Evolutionary conservation across 257 asterid species (phyloP), one percentile per base, ranked within the genome.

Genomic region (Lycium ferocissimum): DNA sequence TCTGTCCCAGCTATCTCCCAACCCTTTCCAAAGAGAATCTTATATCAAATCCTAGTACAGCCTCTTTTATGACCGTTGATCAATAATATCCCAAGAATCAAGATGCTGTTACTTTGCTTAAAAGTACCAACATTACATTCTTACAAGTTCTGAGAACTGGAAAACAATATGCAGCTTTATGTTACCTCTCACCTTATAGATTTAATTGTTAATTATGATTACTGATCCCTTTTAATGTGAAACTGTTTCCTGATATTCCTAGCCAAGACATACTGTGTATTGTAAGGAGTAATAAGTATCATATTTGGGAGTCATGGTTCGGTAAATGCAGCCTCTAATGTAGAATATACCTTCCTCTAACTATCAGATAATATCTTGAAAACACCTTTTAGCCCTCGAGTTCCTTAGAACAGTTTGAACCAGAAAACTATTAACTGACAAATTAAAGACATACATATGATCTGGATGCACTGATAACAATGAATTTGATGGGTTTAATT

Each of bases 11-110:
- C 81, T 49, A 75, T 75, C 40, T 75, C 14, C 38, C 40, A 75
- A 20, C 43, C 81, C 45, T 75, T 53, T 78, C 22, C 62, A 78
- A 26, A 78, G 49, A 53, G 82, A 53, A 78, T 53, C 82, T 78
- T 53, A 15, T 78, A 53, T 78, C 82, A 78, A 53, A 53, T 78
- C 82, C 47, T 26, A 22, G 63, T 51, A 7, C 49, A 26, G 15
- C 65, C 49, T 78, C 65, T 53, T 78, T 33, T 76, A 53, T 78
- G 82, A 78, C 65, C 82, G 26, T 26, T 78, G 33, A 53, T 76
- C 63, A 76, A 51, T 72, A 43, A n/a, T 51, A n/a, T n/a, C 9
- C 58, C 58, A 43, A 72, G 80, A 72, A 72, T 72, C 58, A 72
- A 72, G 58, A 72, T 43, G 80, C 38, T 72, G 58, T 45, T 72